phyloP scores from a whole-genome alignment of 495 filamentous ascomycete species.

The Penicillium egyptiacum region DNA sequence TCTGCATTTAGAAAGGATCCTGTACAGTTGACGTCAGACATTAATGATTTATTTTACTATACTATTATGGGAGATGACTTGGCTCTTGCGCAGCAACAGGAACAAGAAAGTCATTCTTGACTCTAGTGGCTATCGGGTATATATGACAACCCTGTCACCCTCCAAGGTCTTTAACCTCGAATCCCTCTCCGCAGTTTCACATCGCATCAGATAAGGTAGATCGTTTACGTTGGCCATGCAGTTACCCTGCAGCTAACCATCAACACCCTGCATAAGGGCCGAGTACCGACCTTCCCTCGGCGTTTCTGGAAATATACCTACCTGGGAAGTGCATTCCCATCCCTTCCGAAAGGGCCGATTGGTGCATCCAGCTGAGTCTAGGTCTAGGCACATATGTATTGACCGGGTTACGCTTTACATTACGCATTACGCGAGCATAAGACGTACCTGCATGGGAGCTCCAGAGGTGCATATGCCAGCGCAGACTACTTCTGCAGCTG shows the following conservation, averaged over 20 bases:
- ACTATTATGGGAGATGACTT: neutral
- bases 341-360: neutral
- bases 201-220: slow-evolving; percentile 10
- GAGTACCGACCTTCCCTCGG: neutral
- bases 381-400: neutral
- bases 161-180: neutral
- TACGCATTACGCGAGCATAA: neutral
- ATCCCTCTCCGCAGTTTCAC: neutral
- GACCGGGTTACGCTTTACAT: neutral
- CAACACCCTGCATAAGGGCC: neutral
- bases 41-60: slow-evolving; percentile 16
- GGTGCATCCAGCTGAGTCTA: neutral
- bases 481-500: neutral
- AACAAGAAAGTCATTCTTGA: neutral
- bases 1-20: slow-evolving; percentile 23
- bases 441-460: slow-evolving; percentile 3
- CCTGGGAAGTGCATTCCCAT: neutral
- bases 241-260: slow-evolving; percentile 8
- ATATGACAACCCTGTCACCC: neutral
- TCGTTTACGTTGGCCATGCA: neutral
- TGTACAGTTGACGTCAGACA: slow-evolving; percentile 30
- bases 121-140: neutral
- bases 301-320: slow-evolving; percentile 16
- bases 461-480: slow-evolving; percentile 1
- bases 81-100: neutral